Base-by-base conservation (phyloP, 2,329 filamentous ascomycete species). In the Setomelanomma holmii region DNA sequence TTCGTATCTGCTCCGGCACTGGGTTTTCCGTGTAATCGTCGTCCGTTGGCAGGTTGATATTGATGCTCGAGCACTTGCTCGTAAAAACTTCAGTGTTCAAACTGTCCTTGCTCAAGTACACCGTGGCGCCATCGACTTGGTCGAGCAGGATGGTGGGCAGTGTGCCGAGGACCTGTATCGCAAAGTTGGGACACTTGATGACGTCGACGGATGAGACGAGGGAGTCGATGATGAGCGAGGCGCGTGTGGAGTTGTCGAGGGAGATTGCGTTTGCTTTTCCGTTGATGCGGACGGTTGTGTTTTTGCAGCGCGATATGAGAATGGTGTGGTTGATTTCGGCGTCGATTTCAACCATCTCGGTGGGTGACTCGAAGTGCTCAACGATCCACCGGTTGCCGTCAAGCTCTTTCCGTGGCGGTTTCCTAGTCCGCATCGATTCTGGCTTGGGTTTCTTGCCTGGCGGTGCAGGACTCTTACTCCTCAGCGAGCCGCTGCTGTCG, bases 181-280 rank as follows among this genome's bases (percentile, higher is more conserved):
- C 93, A 72, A 99, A 96, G 75, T 95, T 96, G 64, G 89, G 86
- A 41, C 89, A 93, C 79, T 98, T 98, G 81, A 99, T 95, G 20
- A 96, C 90, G 69, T 99, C 95, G 50, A 99, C 86, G 24, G 90
- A 91, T 42, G 90, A 96, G 41, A 98, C 90, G 10, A 98, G 86
- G 1, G 87, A 90, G 66, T 98, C 93, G 47, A 98, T 84, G 45
- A 98, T 86, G 46, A 99, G 84, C 22, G 91, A 96, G 16, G 96
- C 81, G 43, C 91, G 88, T 40, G 83, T 85, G 49, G 89, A 93
- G 79, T 97, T 97, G 78, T 98, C 95, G 63, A 98, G 84, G 4
- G 92, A 93, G 57, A 99, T 90, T n/a, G 95, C 92, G 73, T 99
- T 99, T 51, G 91, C 92, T 78, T 99, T 99, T 76, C 91, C 93